These are phyloP conservation scores for Lactarius vividus DNA, from an alignment of 768 basidiomycete species.

Conservation along the genomic window DNA sequence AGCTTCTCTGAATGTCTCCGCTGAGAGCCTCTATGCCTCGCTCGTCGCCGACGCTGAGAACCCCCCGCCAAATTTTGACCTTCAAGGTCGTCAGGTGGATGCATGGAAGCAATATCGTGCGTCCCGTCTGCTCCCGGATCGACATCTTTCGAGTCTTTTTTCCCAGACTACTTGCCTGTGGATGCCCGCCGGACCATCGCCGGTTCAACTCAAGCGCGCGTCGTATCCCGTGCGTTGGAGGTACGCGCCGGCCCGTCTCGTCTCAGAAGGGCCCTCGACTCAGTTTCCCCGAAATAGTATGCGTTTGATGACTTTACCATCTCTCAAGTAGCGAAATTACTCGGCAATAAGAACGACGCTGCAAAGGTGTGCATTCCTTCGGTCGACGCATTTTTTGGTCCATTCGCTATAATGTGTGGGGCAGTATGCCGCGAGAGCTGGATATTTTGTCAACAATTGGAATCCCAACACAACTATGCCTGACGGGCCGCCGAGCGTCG, in stretches of 20 bases:
- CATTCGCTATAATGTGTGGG: not conserved
- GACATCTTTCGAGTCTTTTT: slow-evolving; percentile 29
- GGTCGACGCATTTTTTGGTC: not conserved
- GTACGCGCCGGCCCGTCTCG: slow-evolving; percentile 32
- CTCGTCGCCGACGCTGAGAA: slow-evolving; percentile 58
- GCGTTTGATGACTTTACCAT: slow-evolving; percentile 64
- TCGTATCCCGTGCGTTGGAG: slow-evolving; percentile 61
- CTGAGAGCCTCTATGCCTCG: slow-evolving; percentile 51
- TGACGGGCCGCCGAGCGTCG: slow-evolving; percentile 40
- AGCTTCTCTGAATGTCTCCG: slow-evolving; percentile 45
- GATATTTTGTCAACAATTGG: slow-evolving; percentile 60
- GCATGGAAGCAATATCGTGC: slow-evolving; percentile 54
- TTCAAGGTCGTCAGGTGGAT: slow-evolving; percentile 57
- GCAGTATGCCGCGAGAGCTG: slow-evolving; percentile 53
- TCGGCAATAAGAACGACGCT: slow-evolving; percentile 50
- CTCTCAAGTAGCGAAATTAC: slow-evolving; percentile 56
- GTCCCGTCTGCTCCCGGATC: slow-evolving; percentile 6
- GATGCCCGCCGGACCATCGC: slow-evolving; percentile 43
- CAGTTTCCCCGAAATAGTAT: slow-evolving; percentile 38
- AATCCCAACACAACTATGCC: slow-evolving; percentile 55
- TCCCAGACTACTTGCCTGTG: slow-evolving; percentile 35
- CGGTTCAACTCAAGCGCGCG: slow-evolving; percentile 49
- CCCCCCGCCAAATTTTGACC: slow-evolving; percentile 58
- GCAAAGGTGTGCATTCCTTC: slow-evolving; percentile 41
- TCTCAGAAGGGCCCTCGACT: not conserved